phyloP scores from a whole-genome alignment of 257 asterid species.

The Solanum megistacrolobum region DNA sequence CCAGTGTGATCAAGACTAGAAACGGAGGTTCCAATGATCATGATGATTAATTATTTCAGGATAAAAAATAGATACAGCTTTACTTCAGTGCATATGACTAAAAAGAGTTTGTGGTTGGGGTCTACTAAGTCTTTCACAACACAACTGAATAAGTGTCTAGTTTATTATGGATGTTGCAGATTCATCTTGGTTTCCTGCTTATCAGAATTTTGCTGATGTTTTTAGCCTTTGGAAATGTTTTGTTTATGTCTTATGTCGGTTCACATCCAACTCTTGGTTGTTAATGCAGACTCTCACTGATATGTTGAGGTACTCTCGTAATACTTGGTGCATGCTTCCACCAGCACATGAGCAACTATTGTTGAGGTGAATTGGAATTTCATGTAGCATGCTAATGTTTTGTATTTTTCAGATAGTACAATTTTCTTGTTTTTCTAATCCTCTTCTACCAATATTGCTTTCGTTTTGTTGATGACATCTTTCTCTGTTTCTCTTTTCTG shows the following conservation, averaged over 20 bases:
- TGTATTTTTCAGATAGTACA: not conserved
- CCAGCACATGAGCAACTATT: slow-evolving; percentile 52
- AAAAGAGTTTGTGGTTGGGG: not conserved
- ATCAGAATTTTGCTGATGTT: not conserved
- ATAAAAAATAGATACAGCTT: not conserved
- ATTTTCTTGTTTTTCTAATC: not conserved
- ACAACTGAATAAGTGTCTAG: not conserved
- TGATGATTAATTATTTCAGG: not conserved
- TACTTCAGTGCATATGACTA: not conserved
- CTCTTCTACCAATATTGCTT: not conserved
- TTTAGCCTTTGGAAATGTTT: not conserved
- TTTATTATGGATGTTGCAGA: not conserved
- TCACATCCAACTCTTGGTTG: not conserved
- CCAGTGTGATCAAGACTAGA: not conserved
- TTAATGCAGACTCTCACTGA: slow-evolving; percentile 62
- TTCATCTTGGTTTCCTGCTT: not conserved
- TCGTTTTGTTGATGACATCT: not conserved
- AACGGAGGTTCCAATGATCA: not conserved
- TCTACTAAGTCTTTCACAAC: not conserved
- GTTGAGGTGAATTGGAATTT: slow-evolving; percentile 44
- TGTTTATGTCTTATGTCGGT: not conserved
- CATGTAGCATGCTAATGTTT: not conserved
- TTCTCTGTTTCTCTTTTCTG: not conserved
- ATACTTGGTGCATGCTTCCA: slow-evolving; percentile 54
- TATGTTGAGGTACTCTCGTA: slow-evolving; percentile 38